Conservation (phyloP, 352 stramenopile genomes). For the Poterioochromonas sp. region DNA sequence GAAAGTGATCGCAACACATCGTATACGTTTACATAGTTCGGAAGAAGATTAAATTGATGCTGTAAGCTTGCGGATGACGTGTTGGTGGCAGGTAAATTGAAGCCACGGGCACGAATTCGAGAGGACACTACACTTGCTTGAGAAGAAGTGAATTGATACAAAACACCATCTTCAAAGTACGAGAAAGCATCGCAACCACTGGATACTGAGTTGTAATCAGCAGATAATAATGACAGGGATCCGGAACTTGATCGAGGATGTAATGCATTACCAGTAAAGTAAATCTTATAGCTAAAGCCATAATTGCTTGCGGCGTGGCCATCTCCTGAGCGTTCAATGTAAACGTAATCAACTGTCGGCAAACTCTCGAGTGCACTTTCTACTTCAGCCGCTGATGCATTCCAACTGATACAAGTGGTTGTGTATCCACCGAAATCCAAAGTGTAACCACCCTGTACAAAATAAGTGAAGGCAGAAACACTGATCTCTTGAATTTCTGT, state of each 20-base stretch:
- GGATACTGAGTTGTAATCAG: background rate
- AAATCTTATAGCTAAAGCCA: conserved; percentile 54
- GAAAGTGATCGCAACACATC: conserved; percentile 6
- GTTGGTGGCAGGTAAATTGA: conserved; percentile 5
- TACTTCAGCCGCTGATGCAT: conserved; percentile 53
- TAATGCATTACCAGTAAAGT: conserved; percentile 63
- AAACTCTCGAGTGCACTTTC: conserved; percentile 52
- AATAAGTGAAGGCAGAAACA: conserved; percentile 42
- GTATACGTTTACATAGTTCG: conserved; percentile 19
- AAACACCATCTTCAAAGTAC: conserved; percentile 14
- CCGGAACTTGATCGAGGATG: conserved; percentile 42
- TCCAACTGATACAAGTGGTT: conserved; percentile 57
- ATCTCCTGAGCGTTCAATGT: conserved; percentile 48
- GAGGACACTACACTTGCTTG: background rate
- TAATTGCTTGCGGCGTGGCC: conserved; percentile 45
- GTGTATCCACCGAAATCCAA: conserved; percentile 46
- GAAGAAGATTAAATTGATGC: background rate
- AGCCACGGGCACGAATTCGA: background rate
- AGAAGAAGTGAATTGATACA: conserved; percentile 17
- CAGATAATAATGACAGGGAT: background rate
- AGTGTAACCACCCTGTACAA: conserved; percentile 48
- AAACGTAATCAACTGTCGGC: conserved; percentile 53
- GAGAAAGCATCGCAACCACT: conserved; percentile 14
- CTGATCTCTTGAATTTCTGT: conserved; percentile 49
- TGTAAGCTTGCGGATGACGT: background rate